Percentiles rank a stretch among this genome's conserved stretches.
Conservation (phyloP, 2,329 filamentous ascomycete genomes). For the Lasiodiplodia citricola region DNA sequence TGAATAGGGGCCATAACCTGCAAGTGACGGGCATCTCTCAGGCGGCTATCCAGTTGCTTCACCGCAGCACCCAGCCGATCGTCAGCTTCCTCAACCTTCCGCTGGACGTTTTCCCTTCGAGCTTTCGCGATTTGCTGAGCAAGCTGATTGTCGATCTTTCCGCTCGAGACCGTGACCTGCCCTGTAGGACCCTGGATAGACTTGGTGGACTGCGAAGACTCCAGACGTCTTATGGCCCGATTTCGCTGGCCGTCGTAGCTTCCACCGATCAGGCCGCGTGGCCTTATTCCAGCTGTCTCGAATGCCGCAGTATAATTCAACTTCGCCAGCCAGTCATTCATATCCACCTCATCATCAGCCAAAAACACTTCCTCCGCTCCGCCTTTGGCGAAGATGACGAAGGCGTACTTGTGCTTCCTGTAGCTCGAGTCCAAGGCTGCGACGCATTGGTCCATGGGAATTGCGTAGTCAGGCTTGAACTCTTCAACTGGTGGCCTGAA, state of each 20-base stretch:
- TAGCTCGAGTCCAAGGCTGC: conserved; percentile 85
- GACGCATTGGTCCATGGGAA: conserved; percentile 92
- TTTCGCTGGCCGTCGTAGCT: conserved; percentile 83
- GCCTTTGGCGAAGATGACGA: conserved; percentile 80
- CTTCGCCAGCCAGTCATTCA: conserved; percentile 96
- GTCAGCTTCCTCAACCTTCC: conserved; percentile 83
- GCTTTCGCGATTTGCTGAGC: conserved; percentile 85
- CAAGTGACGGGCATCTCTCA: conserved; percentile 89
- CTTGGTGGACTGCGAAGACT: conserved; percentile 58
- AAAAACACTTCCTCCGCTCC: conserved; percentile 89
- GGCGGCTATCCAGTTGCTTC: conserved; percentile 78
- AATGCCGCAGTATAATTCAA: conserved; percentile 97
- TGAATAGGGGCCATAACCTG: conserved; percentile 89
- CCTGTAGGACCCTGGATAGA: conserved; percentile 75
- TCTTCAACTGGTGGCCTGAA: conserved; percentile 89
- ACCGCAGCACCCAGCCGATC: conserved; percentile 75
- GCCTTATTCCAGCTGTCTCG: conserved; percentile 85
- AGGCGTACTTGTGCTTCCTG: conserved; percentile 94
- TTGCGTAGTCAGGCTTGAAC: conserved; percentile 91
- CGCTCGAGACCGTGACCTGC: conserved; percentile 73
- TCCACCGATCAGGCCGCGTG: conserved; percentile 83
- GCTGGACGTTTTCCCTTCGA: conserved; percentile 78
- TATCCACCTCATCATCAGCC: conserved; percentile 86
- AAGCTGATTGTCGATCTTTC: conserved; percentile 79
- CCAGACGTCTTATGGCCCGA: conserved; percentile 73